Conservation (phyloP, 2,329 filamentous ascomycete genomes). For the Trichothecium roseum region DNA sequence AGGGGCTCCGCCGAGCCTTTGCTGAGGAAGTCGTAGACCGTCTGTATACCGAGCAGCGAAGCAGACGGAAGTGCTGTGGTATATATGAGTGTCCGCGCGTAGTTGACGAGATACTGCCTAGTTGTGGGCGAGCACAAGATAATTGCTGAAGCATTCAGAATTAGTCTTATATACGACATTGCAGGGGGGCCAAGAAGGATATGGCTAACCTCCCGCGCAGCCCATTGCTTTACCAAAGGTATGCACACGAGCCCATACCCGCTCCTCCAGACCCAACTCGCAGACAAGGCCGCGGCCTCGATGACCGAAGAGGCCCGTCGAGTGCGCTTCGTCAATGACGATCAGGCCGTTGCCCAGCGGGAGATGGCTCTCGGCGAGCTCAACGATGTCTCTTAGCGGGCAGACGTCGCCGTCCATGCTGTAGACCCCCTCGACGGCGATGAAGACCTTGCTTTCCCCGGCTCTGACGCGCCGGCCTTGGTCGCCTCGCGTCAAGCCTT, state of each 20-base stretch:
- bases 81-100: conserved; percentile 65
- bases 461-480: conserved; percentile 18
- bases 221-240: conserved; percentile 61
- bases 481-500: conserved; percentile 19
- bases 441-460: conserved; percentile 45
- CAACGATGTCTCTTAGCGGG: conserved; percentile 50
- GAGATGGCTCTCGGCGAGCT: conserved; percentile 43
- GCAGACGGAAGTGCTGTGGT: conserved; percentile 59
- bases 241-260: conserved; percentile 48
- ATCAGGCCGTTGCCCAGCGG: conserved; percentile 49
- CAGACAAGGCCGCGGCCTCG: conserved; percentile 49
- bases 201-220: conserved; percentile 54
- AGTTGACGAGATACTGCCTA: conserved; percentile 61
- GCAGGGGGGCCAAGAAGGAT: no score
- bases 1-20: conserved; percentile 33
- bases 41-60: conserved; percentile 45
- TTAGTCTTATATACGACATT: no score
- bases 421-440: conserved; percentile 64
- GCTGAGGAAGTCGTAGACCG: conserved; percentile 46
- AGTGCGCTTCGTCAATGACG: conserved; percentile 60
- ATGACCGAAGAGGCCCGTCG: conserved; percentile 47
- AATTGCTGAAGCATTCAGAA: conserved; percentile 24
- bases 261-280: conserved; percentile 41
- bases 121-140: conserved; percentile 51
- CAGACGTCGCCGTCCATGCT: conserved; percentile 76